Evolutionary conservation across 2,329 filamentous ascomycete genomes (phyloP).

Genomic region (Rhynchosporium agropyri): DNA sequence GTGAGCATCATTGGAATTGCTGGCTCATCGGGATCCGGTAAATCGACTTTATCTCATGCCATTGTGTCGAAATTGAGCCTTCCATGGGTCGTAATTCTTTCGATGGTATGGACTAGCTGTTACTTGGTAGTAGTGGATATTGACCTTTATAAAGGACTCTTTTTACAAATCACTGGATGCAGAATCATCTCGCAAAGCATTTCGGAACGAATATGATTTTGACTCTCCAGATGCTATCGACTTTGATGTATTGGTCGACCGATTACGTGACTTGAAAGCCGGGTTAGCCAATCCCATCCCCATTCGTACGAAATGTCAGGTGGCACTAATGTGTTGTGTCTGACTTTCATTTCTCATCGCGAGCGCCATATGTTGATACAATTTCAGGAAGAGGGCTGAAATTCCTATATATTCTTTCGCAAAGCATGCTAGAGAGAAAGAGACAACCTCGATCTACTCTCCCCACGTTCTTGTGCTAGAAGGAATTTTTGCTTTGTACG

Average conservation of each 20-base stretch:
- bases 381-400: constrained; percentile 75
- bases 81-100: constrained; percentile 97
- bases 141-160: constrained; percentile 68
- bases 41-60: constrained; percentile 90
- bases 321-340: too few relatives aligned
- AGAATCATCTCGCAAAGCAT: constrained; percentile 79
- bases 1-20: constrained; percentile 96
- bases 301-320: not conserved
- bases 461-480: constrained; percentile 94
- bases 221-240: constrained; percentile 93
- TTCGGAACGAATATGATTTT: constrained; percentile 92
- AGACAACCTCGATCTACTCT: constrained; percentile 90
- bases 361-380: not conserved
- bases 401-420: constrained; percentile 95
- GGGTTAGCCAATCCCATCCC: constrained; percentile 61
- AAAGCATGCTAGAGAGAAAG: constrained; percentile 77
- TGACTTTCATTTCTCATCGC: too few relatives aligned
- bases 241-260: constrained; percentile 84
- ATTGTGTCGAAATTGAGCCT: constrained; percentile 89
- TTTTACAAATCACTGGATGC: constrained; percentile 90
- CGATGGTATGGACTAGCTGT: constrained; percentile 67
- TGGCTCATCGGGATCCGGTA: constrained; percentile 90
- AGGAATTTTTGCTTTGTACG: constrained; percentile 93
- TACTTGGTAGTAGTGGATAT: not conserved
- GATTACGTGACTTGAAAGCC: constrained; percentile 81